phyloP scores from a whole-genome alignment of 1,139 yeast genomes.

The Blastobotrys elegans region DNA sequence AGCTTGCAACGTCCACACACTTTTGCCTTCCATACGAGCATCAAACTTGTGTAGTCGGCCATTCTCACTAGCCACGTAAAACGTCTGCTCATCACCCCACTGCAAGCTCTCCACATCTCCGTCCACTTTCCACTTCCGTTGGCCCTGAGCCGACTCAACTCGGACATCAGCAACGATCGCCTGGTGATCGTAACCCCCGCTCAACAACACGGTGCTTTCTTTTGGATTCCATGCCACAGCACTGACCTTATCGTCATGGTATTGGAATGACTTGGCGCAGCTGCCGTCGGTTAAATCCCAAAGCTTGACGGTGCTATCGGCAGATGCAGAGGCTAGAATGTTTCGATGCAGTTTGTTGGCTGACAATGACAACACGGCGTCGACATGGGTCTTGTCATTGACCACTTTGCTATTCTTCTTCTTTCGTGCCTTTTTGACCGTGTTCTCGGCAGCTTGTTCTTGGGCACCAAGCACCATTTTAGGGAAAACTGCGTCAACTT shows the following conservation, averaged over 20 bases:
- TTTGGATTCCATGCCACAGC: slow-evolving; percentile 78
- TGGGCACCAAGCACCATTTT: slow-evolving; percentile 78
- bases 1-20: slow-evolving; percentile 95
- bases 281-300: slow-evolving; percentile 82
- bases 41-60: slow-evolving; percentile 91
- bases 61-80: slow-evolving; percentile 86
- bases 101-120: slow-evolving; percentile 83
- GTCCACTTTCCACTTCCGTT: slow-evolving; percentile 55
- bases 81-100: slow-evolving; percentile 66
- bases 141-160: slow-evolving; percentile 55
- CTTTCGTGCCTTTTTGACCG: slow-evolving; percentile 45
- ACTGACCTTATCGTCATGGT: slow-evolving; percentile 78
- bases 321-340: slow-evolving; percentile 89
- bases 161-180: slow-evolving; percentile 83
- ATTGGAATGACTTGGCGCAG: slow-evolving; percentile 51
- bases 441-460: slow-evolving; percentile 32
- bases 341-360: slow-evolving; percentile 80
- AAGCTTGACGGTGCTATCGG: slow-evolving; percentile 87
- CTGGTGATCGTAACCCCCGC: slow-evolving; percentile 89
- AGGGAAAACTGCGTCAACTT: slow-evolving; percentile 91
- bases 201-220: slow-evolving; percentile 73
- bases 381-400: slow-evolving; percentile 79
- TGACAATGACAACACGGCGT: slow-evolving; percentile 83
- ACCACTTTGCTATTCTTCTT: slow-evolving; percentile 48
- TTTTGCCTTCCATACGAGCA: slow-evolving; percentile 58